Evolutionary conservation across 768 basidiomycete genomes (phyloP).

Genomic region (Pleurotus djamor): DNA sequence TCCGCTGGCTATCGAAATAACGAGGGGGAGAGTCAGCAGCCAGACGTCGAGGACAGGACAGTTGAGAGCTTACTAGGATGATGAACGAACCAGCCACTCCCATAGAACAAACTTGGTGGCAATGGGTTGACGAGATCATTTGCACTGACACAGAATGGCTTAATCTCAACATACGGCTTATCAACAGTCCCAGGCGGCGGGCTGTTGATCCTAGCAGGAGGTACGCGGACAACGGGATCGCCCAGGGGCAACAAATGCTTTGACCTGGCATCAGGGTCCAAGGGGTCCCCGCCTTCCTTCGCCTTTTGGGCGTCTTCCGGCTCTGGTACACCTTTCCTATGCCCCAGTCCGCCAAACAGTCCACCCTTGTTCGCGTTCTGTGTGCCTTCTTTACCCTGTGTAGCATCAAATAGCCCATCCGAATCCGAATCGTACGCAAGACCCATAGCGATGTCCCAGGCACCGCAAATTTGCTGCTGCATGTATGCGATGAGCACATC

Average conservation of each 20-base stretch:
- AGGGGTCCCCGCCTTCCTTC: slow-evolving; percentile 21
- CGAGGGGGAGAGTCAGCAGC: too few relatives aligned
- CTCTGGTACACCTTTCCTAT: slow-evolving; percentile 74
- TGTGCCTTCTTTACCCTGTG: slow-evolving; percentile 11
- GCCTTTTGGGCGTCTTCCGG: slow-evolving; percentile 26
- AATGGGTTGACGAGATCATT: slow-evolving; percentile 98
- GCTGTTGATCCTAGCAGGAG: slow-evolving; percentile 69
- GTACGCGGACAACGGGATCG: slow-evolving; percentile 49
- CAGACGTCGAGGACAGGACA: neutral
- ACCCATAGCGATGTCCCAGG: slow-evolving; percentile 77
- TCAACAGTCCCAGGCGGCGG: slow-evolving; percentile 41
- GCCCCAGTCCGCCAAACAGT: slow-evolving; percentile 84
- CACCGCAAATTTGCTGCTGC: slow-evolving; percentile 83
- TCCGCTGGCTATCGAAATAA: neutral
- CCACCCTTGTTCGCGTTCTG: slow-evolving; percentile 44
- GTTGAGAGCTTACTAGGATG: slow-evolving; percentile 35
- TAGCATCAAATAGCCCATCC: slow-evolving; percentile 23
- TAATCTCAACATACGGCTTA: slow-evolving; percentile 76
- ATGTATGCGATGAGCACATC: slow-evolving; percentile 92
- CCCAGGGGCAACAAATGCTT: slow-evolving; percentile 11
- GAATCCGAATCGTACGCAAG: slow-evolving; percentile 52
- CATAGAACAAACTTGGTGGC: slow-evolving; percentile 91
- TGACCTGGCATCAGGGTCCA: slow-evolving; percentile 13
- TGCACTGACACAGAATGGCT: slow-evolving; percentile 92
- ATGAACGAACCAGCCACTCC: slow-evolving; percentile 88